phyloP scores from a whole-genome alignment of 1,139 yeast genomes.

The Candida dubliniensis region DNA sequence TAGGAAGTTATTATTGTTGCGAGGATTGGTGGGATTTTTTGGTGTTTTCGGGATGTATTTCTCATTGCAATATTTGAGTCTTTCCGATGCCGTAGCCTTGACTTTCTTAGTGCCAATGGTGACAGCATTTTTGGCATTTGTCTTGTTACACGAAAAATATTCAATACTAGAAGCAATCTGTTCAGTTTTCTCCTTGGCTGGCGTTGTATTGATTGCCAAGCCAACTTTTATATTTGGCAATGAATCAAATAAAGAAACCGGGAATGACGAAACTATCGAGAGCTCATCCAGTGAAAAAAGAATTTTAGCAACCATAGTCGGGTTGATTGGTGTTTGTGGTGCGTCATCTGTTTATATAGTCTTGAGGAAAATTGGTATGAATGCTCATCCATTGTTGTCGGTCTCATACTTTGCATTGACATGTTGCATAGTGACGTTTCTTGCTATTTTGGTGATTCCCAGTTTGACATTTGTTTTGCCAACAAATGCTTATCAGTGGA shows the following conservation, averaged over 20 bases:
- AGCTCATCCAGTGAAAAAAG: slow-evolving; percentile 41
- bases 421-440: slow-evolving; percentile 56
- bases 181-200: slow-evolving; percentile 65
- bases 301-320: slow-evolving; percentile 61
- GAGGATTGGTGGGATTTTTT: slow-evolving; percentile 76
- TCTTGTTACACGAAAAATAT: slow-evolving; percentile 66
- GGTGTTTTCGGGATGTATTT: slow-evolving; percentile 79
- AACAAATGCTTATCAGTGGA: slow-evolving; percentile 61
- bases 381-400: slow-evolving; percentile 77
- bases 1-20: slow-evolving; percentile 52
- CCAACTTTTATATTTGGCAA: slow-evolving; percentile 71
- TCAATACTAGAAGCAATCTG: slow-evolving; percentile 67
- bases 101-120: slow-evolving; percentile 77
- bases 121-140: slow-evolving; percentile 74
- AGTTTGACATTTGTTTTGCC: slow-evolving; percentile 63
- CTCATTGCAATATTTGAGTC: slow-evolving; percentile 69
- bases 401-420: slow-evolving; percentile 74
- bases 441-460: slow-evolving; percentile 57
- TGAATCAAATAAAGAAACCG: slow-evolving; percentile 31
- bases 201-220: slow-evolving; percentile 79
- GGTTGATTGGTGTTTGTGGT: slow-evolving; percentile 69
- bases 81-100: slow-evolving; percentile 76
- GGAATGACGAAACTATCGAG: slow-evolving; percentile 35
- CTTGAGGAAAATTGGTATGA: slow-evolving; percentile 70
- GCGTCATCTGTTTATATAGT: slow-evolving; percentile 71